Evolutionary conservation across 2,329 filamentous ascomycete genomes (phyloP).

Genomic region (Exophiala sp.): DNA sequence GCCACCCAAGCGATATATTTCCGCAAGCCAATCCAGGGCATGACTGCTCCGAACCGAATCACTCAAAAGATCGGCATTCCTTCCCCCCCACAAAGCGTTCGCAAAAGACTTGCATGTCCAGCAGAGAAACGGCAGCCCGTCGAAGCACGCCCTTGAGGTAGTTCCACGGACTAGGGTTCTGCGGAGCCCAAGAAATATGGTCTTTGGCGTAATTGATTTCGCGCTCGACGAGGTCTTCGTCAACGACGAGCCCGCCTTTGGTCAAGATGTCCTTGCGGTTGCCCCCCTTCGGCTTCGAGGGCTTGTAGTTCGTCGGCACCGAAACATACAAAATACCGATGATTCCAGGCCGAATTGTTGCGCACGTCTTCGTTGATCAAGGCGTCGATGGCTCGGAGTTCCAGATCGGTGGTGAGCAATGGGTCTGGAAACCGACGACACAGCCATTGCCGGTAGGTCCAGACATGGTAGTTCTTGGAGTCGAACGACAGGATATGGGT

Average conservation of each 20-base stretch:
- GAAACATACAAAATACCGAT: conserved; percentile 93
- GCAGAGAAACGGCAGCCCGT: conserved; percentile 53
- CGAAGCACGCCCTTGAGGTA: conserved; percentile 73
- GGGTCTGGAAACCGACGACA: conserved; percentile 53
- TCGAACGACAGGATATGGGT: conserved; percentile 74
- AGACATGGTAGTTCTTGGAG: conserved; percentile 97
- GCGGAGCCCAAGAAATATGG: conserved; percentile 71
- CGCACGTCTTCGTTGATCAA: conserved; percentile 75
- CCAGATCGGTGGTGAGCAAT: conserved; percentile 39
- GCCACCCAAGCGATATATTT: conserved; percentile 40
- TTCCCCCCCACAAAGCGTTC: conserved; percentile 42
- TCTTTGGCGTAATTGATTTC: conserved; percentile 70
- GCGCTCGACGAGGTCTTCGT: conserved; percentile 59
- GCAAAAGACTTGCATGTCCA: conserved; percentile 50
- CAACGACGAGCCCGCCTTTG: conserved; percentile 40
- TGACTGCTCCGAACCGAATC: conserved; percentile 51
- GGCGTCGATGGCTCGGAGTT: conserved; percentile 65
- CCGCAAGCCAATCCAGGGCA: conserved; percentile 49
- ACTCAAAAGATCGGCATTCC: conserved; percentile 16
- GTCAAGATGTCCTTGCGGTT: conserved; percentile 20
- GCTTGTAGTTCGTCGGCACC: conserved; percentile 41
- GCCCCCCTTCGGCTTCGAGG: conserved; percentile 36
- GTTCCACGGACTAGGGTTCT: conserved; percentile 93
- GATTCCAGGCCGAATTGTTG: conserved; percentile 97
- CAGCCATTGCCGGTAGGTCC: conserved; percentile 83